These are phyloP conservation scores for Podaxis sp. DNA, from an alignment of 768 basidiomycete species.

Conservation along the genomic window DNA sequence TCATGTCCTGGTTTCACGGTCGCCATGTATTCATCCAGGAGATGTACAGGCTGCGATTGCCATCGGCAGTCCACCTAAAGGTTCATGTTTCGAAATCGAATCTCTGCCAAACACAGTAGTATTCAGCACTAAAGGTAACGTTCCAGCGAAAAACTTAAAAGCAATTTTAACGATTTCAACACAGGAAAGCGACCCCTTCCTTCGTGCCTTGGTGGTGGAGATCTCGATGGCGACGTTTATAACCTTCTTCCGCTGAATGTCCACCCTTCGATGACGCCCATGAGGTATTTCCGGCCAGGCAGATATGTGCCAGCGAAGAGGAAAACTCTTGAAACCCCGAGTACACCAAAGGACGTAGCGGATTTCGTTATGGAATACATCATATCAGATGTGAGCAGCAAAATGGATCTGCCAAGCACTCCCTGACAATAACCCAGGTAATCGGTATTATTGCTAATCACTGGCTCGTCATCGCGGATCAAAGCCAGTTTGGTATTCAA, in stretches of 20 bases:
- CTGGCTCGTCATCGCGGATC: slow-evolving; percentile 66
- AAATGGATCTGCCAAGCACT: background rate
- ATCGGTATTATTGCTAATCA: slow-evolving; percentile 60
- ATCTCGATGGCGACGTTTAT: slow-evolving; percentile 64
- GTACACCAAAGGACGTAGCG: slow-evolving; percentile 62
- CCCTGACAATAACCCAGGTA: slow-evolving; percentile 32
- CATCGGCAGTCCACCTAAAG: slow-evolving; percentile 53
- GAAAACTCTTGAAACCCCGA: slow-evolving; percentile 42
- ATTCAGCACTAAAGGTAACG: slow-evolving; percentile 55
- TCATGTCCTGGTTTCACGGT: slow-evolving; percentile 54
- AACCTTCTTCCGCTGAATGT: slow-evolving; percentile 45
- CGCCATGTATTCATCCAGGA: slow-evolving; percentile 67
- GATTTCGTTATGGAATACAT: slow-evolving; percentile 72
- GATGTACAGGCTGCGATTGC: slow-evolving; percentile 58
- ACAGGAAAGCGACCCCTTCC: slow-evolving; percentile 58
- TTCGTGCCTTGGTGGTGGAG: slow-evolving; percentile 64
- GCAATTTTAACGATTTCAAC: background rate
- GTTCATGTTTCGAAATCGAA: slow-evolving; percentile 50
- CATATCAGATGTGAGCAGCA: slow-evolving; percentile 49
- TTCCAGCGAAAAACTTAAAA: background rate
- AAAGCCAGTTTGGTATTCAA: slow-evolving; percentile 43
- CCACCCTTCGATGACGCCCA: slow-evolving; percentile 33
- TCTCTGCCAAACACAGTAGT: slow-evolving; percentile 59
- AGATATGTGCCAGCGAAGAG: slow-evolving; percentile 45
- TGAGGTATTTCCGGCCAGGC: slow-evolving; percentile 36